Evolutionary conservation across 768 basidiomycete genomes (phyloP).

Genomic region (Leccinum boreale): DNA sequence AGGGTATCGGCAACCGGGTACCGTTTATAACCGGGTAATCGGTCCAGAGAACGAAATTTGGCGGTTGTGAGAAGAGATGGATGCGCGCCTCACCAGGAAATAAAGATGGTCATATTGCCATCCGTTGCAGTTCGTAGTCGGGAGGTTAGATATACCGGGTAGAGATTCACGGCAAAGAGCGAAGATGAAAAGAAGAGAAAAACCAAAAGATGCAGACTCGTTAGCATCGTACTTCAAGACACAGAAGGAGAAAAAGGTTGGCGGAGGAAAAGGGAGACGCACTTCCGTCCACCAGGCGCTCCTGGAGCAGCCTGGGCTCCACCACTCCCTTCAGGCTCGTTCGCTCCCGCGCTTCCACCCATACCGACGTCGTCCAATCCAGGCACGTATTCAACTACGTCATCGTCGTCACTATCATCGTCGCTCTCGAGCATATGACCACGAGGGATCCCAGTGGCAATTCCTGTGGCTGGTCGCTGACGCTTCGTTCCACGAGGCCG

Average conservation of each 20-base stretch:
- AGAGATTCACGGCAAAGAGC: not conserved
- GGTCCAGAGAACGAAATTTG: not conserved
- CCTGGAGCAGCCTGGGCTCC: constrained; percentile 7
- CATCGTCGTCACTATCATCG: constrained; percentile 31
- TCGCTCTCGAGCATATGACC: constrained; percentile 21
- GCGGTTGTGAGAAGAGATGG: not conserved
- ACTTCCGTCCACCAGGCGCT: constrained; percentile 25
- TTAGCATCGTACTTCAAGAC: constrained; percentile 10
- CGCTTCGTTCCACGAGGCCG: constrained; percentile 24
- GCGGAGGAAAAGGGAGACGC: constrained; percentile 12
- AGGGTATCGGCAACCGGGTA: constrained; percentile 6
- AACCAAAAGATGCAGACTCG: not conserved
- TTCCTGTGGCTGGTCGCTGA: constrained; percentile 2
- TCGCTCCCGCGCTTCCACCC: not conserved
- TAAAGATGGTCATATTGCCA: not conserved
- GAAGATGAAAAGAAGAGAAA: not conserved
- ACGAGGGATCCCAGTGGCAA: not conserved
- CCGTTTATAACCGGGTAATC: constrained; percentile 8
- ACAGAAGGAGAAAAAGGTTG: not conserved
- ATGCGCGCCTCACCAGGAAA: constrained; percentile 1
- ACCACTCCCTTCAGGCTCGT: constrained; percentile 4
- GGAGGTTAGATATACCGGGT: not conserved
- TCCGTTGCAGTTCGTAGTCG: constrained; percentile 1
- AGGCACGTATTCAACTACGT: constrained; percentile 21
- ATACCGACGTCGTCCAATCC: constrained; percentile 3